Percentiles rank a stretch among this genome's conserved stretches.
Conservation (phyloP, 345 rosid genomes). For the Aquilaria malaccensis region DNA sequence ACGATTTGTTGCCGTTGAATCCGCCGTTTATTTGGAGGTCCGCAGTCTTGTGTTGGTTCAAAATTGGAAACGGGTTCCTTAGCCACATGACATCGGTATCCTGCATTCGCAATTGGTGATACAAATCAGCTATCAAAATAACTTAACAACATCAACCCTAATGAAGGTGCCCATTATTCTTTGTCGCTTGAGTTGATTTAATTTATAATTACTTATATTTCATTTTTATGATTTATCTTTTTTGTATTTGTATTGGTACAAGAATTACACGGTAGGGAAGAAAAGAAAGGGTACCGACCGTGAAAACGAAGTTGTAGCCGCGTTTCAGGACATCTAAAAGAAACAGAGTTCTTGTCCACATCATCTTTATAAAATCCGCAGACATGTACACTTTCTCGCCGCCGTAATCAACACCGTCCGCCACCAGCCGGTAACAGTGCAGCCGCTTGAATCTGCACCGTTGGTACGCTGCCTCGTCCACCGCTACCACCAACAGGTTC, state of each 20-base stretch:
- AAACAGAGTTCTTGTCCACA: constrained; percentile 72
- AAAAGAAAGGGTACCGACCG: constrained; percentile 29
- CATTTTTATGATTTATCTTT: too few species aligned
- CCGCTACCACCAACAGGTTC: constrained; percentile 48
- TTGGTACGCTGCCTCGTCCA: constrained; percentile 61
- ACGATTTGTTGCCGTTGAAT: constrained; percentile 22
- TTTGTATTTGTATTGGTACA: too few species aligned
- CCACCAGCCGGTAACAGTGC: constrained; percentile 57
- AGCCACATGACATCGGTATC: constrained; percentile 80
- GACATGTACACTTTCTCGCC: constrained; percentile 71
- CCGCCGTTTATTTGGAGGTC: constrained; percentile 70
- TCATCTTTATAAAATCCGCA: constrained; percentile 60
- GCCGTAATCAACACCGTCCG: constrained; percentile 36
- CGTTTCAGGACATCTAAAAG: constrained; percentile 51
- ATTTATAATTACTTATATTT: too few species aligned
- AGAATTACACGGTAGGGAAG: not conserved
- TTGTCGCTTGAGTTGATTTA: too few species aligned
- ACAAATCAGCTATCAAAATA: too few species aligned
- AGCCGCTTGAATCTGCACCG: constrained; percentile 58
- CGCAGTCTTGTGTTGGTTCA: constrained; percentile 26
- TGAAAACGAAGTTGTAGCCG: constrained; percentile 65
- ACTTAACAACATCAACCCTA: too few species aligned
- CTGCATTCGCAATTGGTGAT: constrained; percentile 19
- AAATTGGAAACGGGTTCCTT: constrained; percentile 43
- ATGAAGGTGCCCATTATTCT: too few species aligned